Percentiles rank a stretch among this genome's conserved stretches.
Conservation (phyloP, 352 stramenopile genomes). For the Globisporangium ultimum region DNA sequence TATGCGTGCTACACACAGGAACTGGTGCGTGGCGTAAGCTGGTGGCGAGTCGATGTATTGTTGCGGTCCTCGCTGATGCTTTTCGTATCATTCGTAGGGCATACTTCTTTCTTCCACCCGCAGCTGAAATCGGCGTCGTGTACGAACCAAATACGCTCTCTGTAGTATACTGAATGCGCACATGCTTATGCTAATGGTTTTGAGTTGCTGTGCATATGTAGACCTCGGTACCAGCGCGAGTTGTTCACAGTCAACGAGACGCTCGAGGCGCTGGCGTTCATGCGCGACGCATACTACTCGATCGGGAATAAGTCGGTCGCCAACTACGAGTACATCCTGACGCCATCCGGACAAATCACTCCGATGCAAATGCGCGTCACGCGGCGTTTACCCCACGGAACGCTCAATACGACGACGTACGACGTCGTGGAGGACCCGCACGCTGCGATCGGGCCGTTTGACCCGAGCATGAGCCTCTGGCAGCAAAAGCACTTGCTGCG, state of each 20-base stretch:
- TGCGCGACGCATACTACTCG: conserved; percentile 78
- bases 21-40: conserved; percentile 41
- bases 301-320: conserved; percentile 62
- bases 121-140: conserved; percentile 48
- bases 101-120: conserved; percentile 77
- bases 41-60: neutral
- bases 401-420: conserved; percentile 36
- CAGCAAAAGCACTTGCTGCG: conserved; percentile 48
- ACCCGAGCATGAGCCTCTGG: conserved; percentile 24
- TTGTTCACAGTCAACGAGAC: conserved; percentile 79
- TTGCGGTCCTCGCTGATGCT: neutral
- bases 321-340: conserved; percentile 75
- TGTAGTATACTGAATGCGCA: neutral
- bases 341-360: conserved; percentile 20
- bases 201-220: conserved; percentile 1
- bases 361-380: conserved; percentile 38
- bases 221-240: conserved; percentile 56
- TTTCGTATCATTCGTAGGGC: conserved; percentile 30
- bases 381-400: conserved; percentile 26
- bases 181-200: too few relatives aligned
- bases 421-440: conserved; percentile 29
- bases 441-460: conserved; percentile 55
- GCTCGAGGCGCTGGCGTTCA: conserved; percentile 49
- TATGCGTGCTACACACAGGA: conserved; percentile 78
- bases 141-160: conserved; percentile 18